Percentiles rank a stretch among this genome's conserved stretches.
Conservation (phyloP, 1,284 basidiomycete species). For the Ceratobasidium sp. region DNA sequence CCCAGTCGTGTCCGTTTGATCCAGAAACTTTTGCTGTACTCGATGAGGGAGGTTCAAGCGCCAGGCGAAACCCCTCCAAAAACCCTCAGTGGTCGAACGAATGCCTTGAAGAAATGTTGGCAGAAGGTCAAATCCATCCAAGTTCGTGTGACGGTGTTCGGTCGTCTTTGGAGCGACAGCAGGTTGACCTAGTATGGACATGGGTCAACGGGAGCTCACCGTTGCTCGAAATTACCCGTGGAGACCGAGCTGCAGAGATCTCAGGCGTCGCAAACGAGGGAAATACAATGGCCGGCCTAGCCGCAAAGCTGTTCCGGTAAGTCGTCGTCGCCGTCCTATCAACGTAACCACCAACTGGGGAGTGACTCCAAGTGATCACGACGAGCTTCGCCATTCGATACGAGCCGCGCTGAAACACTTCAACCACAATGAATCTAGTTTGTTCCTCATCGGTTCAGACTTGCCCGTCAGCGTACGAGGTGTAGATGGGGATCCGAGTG, state of each 20-base stretch:
- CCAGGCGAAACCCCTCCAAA: background rate
- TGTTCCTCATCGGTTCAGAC: constrained; percentile 34
- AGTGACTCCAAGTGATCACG: constrained; percentile 45
- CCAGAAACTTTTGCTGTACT: constrained; percentile 31
- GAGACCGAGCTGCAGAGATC: constrained; percentile 22
- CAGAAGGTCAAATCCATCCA: background rate
- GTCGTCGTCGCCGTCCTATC: background rate
- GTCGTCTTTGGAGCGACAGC: background rate
- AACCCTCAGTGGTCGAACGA: constrained; percentile 17
- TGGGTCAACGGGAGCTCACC: constrained; percentile 41
- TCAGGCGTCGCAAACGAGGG: constrained; percentile 1
- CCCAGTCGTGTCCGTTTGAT: constrained; percentile 31
- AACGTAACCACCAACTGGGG: background rate
- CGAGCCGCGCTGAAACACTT: constrained; percentile 31
- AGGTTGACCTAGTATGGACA: constrained; percentile 37
- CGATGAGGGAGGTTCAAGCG: background rate
- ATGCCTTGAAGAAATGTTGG: constrained; percentile 20
- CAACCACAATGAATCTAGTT: background rate
- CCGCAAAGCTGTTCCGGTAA: constrained; percentile 39
- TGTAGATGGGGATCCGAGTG: background rate
- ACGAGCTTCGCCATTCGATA: constrained; percentile 48
- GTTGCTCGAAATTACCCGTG: constrained; percentile 28
- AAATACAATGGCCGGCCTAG: constrained; percentile 13
- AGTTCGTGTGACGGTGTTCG: constrained; percentile 13
- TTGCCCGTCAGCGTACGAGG: constrained; percentile 22